phyloP scores from a whole-genome alignment of 2,329 filamentous ascomycete genomes.

The Fusarium pseudoanthophilum region DNA sequence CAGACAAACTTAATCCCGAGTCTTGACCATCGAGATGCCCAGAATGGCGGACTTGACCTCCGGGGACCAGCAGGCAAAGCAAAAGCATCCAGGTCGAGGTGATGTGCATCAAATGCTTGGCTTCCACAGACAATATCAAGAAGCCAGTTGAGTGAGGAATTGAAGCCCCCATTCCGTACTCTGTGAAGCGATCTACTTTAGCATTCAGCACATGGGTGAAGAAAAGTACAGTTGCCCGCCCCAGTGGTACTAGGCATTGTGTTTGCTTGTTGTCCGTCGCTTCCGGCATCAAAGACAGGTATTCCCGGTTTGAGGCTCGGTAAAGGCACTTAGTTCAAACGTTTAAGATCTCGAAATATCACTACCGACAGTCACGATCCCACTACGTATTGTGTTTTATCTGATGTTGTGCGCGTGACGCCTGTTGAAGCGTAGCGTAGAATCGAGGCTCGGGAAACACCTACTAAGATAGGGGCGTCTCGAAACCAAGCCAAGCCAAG shows the following conservation, averaged over 20 bases:
- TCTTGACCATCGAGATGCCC: neutral
- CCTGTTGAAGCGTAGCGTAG: neutral
- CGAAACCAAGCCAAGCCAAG: neutral
- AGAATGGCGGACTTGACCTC: neutral
- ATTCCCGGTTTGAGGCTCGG: slow-evolving; percentile 1
- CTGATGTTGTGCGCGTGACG: slow-evolving; percentile 11
- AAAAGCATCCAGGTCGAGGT: neutral
- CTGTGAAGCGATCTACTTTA: neutral
- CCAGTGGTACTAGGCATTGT: neutral
- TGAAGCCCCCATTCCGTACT: neutral
- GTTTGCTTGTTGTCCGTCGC: neutral
- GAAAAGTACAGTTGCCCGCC: neutral
- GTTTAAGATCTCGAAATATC: slow-evolving; percentile 27
- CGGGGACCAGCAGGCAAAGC: neutral
- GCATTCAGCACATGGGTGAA: neutral
- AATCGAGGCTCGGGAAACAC: neutral
- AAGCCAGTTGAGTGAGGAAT: neutral
- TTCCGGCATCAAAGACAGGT: neutral
- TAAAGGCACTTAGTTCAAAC: slow-evolving; percentile 3
- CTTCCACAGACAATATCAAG: slow-evolving; percentile 9
- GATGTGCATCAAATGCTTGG: slow-evolving; percentile 1
- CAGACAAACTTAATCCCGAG: neutral
- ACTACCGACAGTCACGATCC: slow-evolving; percentile 21
- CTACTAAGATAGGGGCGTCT: neutral
- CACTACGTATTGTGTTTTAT: neutral